phyloP scores from a whole-genome alignment of 2,329 filamentous ascomycete genomes.

The Fusarium redolens region DNA sequence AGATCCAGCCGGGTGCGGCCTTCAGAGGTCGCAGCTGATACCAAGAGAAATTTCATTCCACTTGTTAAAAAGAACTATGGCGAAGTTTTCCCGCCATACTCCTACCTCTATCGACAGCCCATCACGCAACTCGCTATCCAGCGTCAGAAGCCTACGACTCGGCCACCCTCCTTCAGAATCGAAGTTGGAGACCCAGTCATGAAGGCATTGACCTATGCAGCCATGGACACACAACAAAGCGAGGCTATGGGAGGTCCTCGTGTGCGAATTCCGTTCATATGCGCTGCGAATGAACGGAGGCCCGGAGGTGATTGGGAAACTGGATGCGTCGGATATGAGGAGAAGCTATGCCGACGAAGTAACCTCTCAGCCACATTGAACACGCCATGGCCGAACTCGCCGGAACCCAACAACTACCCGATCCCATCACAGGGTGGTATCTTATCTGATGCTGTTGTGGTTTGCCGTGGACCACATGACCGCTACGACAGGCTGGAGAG shows the following conservation, averaged over 20 bases:
- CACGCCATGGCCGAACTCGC: slow-evolving; percentile 65
- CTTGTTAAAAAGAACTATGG: slow-evolving; percentile 68
- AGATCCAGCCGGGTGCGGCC: slow-evolving; percentile 51
- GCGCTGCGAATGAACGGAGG: slow-evolving; percentile 79
- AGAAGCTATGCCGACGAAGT: slow-evolving; percentile 79
- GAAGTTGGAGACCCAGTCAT: slow-evolving; percentile 69
- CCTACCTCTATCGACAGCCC: slow-evolving; percentile 67
- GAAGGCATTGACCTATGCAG: slow-evolving; percentile 68
- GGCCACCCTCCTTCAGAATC: slow-evolving; percentile 62
- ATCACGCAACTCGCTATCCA: slow-evolving; percentile 58
- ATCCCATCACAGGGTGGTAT: slow-evolving; percentile 77
- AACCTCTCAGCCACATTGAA: slow-evolving; percentile 77
- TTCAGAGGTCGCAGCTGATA: slow-evolving; percentile 77
- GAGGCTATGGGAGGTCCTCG: slow-evolving; percentile 48
- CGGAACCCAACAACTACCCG: slow-evolving; percentile 70
- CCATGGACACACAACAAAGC: slow-evolving; percentile 53
- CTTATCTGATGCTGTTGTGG: slow-evolving; percentile 76
- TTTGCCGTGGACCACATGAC: slow-evolving; percentile 78
- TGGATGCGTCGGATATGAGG: slow-evolving; percentile 62
- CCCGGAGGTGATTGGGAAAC: slow-evolving; percentile 86
- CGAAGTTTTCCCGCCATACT: slow-evolving; percentile 66
- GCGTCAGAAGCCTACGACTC: slow-evolving; percentile 49
- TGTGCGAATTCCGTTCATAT: slow-evolving; percentile 72
- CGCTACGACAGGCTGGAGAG: slow-evolving; percentile 67
- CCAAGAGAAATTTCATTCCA: slow-evolving; percentile 77